Evolutionary conservation across 208 protist genomes (phyloP).

Genomic region (Leishmania major): DNA sequence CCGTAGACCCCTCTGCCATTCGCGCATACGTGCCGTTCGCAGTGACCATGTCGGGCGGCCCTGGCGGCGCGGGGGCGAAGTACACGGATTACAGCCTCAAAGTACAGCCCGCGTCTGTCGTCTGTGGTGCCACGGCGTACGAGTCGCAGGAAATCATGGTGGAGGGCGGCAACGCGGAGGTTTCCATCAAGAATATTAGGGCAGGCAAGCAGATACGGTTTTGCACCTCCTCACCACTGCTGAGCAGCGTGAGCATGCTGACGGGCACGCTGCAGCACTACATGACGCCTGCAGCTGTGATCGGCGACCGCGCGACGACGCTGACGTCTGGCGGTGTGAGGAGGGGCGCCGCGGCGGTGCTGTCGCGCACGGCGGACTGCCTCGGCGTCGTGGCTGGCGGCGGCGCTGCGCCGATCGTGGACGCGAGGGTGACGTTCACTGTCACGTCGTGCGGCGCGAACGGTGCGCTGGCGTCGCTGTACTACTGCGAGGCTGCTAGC

Average conservation of each 20-base stretch:
- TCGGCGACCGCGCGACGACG: conserved; percentile 39
- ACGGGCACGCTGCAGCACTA: conserved; percentile 41
- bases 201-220: too few relatives aligned
- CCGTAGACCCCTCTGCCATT: conserved; percentile 22
- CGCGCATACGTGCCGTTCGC: conserved; percentile 42
- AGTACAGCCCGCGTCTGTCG: conserved; percentile 16
- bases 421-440: conserved; percentile 36
- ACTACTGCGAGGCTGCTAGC: conserved; percentile 70
- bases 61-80: neutral
- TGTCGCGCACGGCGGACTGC: conserved; percentile 42
- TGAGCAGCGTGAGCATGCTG: conserved; percentile 11
- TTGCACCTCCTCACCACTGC: too few relatives aligned
- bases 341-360: conserved; percentile 32
- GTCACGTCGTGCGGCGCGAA: conserved; percentile 41
- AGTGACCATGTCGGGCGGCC: conserved; percentile 40
- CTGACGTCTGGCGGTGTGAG: conserved; percentile 31
- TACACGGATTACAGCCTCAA: conserved; percentile 2
- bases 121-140: conserved; percentile 29
- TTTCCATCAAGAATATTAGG: conserved; percentile 30
- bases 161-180: conserved; percentile 3
- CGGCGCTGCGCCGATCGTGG: conserved; percentile 15
- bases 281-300: conserved; percentile 58
- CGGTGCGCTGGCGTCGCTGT: conserved; percentile 23
- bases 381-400: conserved; percentile 33
- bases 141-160: conserved; percentile 38